Base-by-base conservation (phyloP, 768 basidiomycete species). In the Pisolithus orientalis region DNA sequence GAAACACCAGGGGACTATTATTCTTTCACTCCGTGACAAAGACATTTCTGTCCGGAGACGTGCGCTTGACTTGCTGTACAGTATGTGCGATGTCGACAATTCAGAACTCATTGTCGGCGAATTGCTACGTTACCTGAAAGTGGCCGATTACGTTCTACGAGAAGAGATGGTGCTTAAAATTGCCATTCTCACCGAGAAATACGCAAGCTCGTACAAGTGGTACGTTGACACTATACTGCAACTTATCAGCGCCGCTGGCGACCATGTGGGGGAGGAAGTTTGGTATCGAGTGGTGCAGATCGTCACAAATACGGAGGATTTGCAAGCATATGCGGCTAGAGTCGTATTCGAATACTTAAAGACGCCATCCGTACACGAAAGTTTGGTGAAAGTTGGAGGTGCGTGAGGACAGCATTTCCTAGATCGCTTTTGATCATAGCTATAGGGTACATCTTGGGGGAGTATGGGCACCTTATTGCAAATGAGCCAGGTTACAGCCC, bases 91-190 rank as follows among this genome's bases (percentile, higher is more conserved):
- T 66, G 78, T 86, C n/a, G 87, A 90, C 62, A 99, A 97, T 69
- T 91, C 95, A 5, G 94, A 96, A 65, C 73, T 90, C 56, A 94
- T 98, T 61, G 96, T 99, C 32, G 94, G 89, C 37, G 95, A 99
- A 69, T 78, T 99, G 16, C 74, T 99, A 51, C 83, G 90, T 52
- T 99, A 97, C 68, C 81, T 99, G 53, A 84, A 83, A 65, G 83
- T 96, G n/a, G 96, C 96, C 6, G 96, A 99, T 68, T 98, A 97
- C 60, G 93, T 86, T 14, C 75, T 99, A 31, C 80, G 96, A 42
- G 96, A 99, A 72, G 94, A 99, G 70, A 94, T 98, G 94, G 96
- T 98, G 2, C 77, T 98, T 50, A 98, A 98, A 70, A 95, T 99
- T 51, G 96, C 96, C 39, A 94, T 98, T 56, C 75, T 97, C 54